These are phyloP conservation scores for maize (Zea mays) DNA, from an alignment of 176 grass and related monocot species.

Conservation along the genomic window DNA sequence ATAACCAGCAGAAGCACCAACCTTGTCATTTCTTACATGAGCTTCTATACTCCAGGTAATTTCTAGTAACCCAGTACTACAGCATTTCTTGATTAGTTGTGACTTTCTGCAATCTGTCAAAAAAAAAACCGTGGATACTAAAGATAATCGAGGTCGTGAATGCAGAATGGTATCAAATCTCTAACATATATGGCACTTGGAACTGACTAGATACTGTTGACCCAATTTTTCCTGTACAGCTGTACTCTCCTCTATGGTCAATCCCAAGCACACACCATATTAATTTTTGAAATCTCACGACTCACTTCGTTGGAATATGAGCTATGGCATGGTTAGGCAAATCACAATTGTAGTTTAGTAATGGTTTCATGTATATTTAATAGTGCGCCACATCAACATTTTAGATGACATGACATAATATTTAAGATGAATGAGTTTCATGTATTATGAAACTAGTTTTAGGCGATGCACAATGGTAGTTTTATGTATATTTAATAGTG, in stretches of 20 bases:
- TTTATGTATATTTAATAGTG: no score
- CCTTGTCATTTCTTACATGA: slow-evolving; percentile 1
- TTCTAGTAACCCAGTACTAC: not conserved
- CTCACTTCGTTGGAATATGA: not conserved
- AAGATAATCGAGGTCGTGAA: not conserved
- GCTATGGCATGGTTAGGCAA: not conserved
- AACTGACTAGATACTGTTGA: not conserved
- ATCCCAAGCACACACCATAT: not conserved
- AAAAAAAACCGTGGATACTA: no score
- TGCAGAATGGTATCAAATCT: not conserved
- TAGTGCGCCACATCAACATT: no score
- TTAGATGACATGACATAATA: no score
- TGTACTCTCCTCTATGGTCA: not conserved
- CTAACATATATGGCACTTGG: not conserved
- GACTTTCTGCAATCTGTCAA: not conserved
- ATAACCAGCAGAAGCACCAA: not conserved
- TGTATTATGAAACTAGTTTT: no score
- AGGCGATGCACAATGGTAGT: no score
- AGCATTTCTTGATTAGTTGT: not conserved
- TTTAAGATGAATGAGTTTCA: no score
- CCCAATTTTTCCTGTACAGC: not conserved
- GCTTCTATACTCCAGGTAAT: slow-evolving; percentile 42
- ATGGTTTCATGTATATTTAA: no score
- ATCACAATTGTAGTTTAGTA: no score
- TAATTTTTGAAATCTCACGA: not conserved